Percentiles rank a stretch among this genome's conserved stretches.
phyloP scores from a whole-genome alignment of 2,329 filamentous ascomycete genomes.

The Dactylellina parvicollis region DNA sequence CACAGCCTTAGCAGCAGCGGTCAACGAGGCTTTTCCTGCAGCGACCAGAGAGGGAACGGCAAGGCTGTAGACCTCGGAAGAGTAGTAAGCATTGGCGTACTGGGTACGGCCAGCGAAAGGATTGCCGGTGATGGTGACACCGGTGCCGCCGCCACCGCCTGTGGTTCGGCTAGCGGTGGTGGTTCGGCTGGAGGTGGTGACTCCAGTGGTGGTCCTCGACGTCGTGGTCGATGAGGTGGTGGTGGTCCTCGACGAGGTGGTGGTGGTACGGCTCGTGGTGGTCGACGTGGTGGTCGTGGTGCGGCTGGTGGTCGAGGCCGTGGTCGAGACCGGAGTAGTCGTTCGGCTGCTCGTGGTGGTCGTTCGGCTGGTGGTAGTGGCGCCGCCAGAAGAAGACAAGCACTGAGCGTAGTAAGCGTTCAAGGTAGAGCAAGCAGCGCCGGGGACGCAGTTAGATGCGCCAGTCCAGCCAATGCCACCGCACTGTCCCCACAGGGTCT shows the following conservation, averaged over 20 bases:
- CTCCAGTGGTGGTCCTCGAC: not conserved
- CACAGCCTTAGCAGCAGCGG: constrained; percentile 63
- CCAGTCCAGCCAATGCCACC: constrained; percentile 55
- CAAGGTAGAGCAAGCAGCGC: constrained; percentile 53
- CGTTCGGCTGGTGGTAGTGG: constrained; percentile 32
- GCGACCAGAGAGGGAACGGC: constrained; percentile 72
- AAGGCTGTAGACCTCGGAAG: constrained; percentile 67
- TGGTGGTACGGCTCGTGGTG: constrained; percentile 25
- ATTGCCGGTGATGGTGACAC: constrained; percentile 61
- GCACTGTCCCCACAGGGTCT: constrained; percentile 49
- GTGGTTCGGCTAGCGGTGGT: constrained; percentile 36
- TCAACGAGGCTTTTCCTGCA: constrained; percentile 59
- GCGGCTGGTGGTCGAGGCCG: constrained; percentile 11
- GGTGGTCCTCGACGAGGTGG: constrained; percentile 9
- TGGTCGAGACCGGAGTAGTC: constrained; percentile 23
- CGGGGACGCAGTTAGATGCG: constrained; percentile 54
- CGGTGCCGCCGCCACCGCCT: constrained; percentile 1
- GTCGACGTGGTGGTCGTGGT: constrained; percentile 11
- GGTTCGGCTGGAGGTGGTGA: constrained; percentile 2
- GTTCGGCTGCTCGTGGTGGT: constrained; percentile 4
- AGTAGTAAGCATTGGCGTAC: constrained; percentile 69
- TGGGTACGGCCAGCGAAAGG: constrained; percentile 66
- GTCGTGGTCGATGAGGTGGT: too few species aligned
- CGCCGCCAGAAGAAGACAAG: constrained; percentile 38
- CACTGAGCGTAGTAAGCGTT: constrained; percentile 58